Conservation (phyloP, 2,329 filamentous ascomycete species). For the Madurella fahalii region DNA sequence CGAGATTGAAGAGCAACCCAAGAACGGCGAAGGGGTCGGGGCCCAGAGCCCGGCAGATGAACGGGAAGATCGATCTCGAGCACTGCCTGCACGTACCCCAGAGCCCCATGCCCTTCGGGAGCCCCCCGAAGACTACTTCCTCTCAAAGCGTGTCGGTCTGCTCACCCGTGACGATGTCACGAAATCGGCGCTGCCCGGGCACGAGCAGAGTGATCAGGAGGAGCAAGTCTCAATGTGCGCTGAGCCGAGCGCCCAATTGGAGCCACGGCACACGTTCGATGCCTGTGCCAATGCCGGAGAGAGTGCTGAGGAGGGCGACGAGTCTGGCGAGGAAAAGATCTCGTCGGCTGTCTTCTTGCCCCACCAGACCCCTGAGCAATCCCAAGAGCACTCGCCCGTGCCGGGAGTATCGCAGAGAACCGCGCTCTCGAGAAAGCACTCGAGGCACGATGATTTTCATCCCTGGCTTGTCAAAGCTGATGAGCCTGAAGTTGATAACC, state of each 20-base stretch:
- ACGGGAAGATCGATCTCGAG: slow-evolving; percentile 5
- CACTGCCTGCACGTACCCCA: slow-evolving; percentile 14
- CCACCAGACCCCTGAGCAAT: slow-evolving; percentile 57
- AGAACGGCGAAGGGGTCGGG: slow-evolving; percentile 7
- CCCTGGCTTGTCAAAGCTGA: slow-evolving; percentile 58
- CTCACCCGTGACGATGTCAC: slow-evolving; percentile 1
- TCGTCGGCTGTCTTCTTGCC: slow-evolving; percentile 81
- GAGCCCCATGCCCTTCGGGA: slow-evolving; percentile 13
- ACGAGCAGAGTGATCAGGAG: slow-evolving; percentile 1
- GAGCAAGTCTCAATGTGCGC: slow-evolving; percentile 5
- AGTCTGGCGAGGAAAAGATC: slow-evolving; percentile 78
- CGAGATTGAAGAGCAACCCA: slow-evolving; percentile 21
- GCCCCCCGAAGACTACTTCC: slow-evolving; percentile 23
- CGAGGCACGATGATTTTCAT: slow-evolving; percentile 37
- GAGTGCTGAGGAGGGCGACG: slow-evolving; percentile 47
- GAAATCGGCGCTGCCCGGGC: slow-evolving; percentile 3
- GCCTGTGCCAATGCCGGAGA: slow-evolving; percentile 38
- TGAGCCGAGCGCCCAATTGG: slow-evolving; percentile 12
- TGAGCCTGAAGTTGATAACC: slow-evolving; percentile 39
- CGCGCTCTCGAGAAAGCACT: slow-evolving; percentile 21
- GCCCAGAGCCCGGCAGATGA: slow-evolving; percentile 1
- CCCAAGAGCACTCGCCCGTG: slow-evolving; percentile 26
- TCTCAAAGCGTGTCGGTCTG: slow-evolving; percentile 8
- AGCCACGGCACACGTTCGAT: slow-evolving; percentile 35
- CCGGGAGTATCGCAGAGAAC: slow-evolving; percentile 20